phyloP scores from a whole-genome alignment of 495 filamentous ascomycete species.

The Bryoglossum gracile region DNA sequence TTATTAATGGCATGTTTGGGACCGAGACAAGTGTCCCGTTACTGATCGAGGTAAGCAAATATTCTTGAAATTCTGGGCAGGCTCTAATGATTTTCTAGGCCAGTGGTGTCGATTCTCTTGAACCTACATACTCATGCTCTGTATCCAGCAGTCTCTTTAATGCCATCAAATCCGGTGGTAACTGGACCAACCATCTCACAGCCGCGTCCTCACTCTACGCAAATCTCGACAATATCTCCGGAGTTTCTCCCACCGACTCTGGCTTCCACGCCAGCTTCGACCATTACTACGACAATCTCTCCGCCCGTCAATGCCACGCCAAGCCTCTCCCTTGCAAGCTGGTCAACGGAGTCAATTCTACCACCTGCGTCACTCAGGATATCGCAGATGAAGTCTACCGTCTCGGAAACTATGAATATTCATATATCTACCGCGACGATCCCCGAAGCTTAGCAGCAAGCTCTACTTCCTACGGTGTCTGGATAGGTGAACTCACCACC shows the following conservation, averaged over 20 bases:
- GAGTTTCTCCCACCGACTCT: conserved; percentile 42
- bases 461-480: conserved; percentile 51
- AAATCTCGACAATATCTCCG: conserved; percentile 51
- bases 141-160: conserved; percentile 37
- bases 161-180: conserved; percentile 31
- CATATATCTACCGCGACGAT: conserved; percentile 56
- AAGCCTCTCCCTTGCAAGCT: conserved; percentile 55
- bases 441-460: conserved; percentile 47
- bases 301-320: conserved; percentile 56
- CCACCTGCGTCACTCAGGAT: conserved; percentile 47
- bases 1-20: conserved; percentile 53
- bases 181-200: conserved; percentile 53
- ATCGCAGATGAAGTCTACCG: conserved; percentile 56
- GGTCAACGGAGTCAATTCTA: conserved; percentile 32
- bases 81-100: conserved; percentile 22
- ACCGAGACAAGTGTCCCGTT: conserved; percentile 35
- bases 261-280: conserved; percentile 59
- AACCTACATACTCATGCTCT: conserved; percentile 54
- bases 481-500: conserved; percentile 53
- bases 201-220: conserved; percentile 42
- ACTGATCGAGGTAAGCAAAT: conserved; percentile 32
- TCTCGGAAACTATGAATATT: conserved; percentile 64
- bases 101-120: conserved; percentile 51
- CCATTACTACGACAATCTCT: conserved; percentile 70
- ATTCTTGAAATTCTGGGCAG: background rate